Evolutionary conservation across 805 yeast species (phyloP), one percentile per base, ranked within the genome.

Genomic region (Pichia pseudocactophila): DNA sequence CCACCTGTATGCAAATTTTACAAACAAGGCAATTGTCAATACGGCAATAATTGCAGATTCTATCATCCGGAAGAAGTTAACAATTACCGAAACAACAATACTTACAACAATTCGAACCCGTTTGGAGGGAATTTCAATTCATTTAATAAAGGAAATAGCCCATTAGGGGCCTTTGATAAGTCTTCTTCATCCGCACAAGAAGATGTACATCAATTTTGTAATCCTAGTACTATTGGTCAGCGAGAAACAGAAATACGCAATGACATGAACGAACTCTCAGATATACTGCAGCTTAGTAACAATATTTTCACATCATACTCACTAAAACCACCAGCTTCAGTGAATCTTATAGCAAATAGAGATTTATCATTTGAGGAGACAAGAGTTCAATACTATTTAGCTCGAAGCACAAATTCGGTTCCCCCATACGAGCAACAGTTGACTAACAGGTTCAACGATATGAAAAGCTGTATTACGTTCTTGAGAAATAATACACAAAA

Each of bases 311-410:
- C 80, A 0, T 60, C 71, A 1, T 74, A 70, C 55, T 74, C 82
- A 20, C 52, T 73, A n/a, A 67, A 64, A 1, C 53, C 56, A 3
- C 78, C 78, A 1, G 74, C 75, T 0, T 64, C 65, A 8, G 63
- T 65, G 36, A 75, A 73, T 50, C 51, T 78, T 34, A 72, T 77
- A 8, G 49, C 60, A 2, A 74, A 70, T 1, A 59, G 83, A 51
- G 82, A 78, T 46, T 54, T 69, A 18, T 75, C 81, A 0, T 62
- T 59, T 18, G 82, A 76, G 45, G 82, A 78, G 50, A 58, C 66
- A 16, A 58, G 82, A 42, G 58, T 69, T 40, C 68, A 69, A 46
- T 74, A 61, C 45, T 58, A 63, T 47, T 66, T 68, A 40, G 74
- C 80, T 0, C 59, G 53, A 36, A 52, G 59, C 4, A 54, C 55